Evolutionary conservation across 1,284 basidiomycete genomes (phyloP).

Genomic region (Boletus mariae): DNA sequence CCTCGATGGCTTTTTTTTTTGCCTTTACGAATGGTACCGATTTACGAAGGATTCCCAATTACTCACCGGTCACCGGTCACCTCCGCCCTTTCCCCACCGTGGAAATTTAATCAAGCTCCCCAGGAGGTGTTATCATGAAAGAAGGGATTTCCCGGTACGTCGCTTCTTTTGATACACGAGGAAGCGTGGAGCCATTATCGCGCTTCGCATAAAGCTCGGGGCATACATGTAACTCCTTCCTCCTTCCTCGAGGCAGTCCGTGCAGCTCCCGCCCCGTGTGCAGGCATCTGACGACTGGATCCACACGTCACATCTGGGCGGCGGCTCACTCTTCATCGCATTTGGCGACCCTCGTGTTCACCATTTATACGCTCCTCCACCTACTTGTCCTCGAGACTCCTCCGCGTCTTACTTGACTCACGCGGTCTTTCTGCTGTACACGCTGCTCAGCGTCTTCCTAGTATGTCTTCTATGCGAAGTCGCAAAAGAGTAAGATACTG

Average conservation of each 20-base stretch:
- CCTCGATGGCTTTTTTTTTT: not conserved
- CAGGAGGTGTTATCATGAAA: conserved; percentile 15
- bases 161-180: conserved; percentile 30
- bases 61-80: not conserved
- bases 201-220: conserved; percentile 21
- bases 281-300: conserved; percentile 24
- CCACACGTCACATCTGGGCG: conserved; percentile 3
- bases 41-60: not conserved
- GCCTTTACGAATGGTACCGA: not conserved
- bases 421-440: not conserved
- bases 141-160: conserved; percentile 21
- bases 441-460: not conserved
- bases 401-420: not conserved
- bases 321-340: not conserved
- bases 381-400: not conserved
- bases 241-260: conserved; percentile 7
- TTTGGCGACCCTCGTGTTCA: not conserved
- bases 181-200: conserved; percentile 18
- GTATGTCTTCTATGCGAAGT: conserved; percentile 19
- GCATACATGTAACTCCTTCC: conserved; percentile 2
- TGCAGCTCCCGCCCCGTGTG: conserved; percentile 16
- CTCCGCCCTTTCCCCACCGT: not conserved
- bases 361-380: not conserved
- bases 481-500: conserved; percentile 21
- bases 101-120: conserved; percentile 2